Conservation (phyloP, 2,329 filamentous ascomycete species). For the Pyrenochaeta sp. region DNA sequence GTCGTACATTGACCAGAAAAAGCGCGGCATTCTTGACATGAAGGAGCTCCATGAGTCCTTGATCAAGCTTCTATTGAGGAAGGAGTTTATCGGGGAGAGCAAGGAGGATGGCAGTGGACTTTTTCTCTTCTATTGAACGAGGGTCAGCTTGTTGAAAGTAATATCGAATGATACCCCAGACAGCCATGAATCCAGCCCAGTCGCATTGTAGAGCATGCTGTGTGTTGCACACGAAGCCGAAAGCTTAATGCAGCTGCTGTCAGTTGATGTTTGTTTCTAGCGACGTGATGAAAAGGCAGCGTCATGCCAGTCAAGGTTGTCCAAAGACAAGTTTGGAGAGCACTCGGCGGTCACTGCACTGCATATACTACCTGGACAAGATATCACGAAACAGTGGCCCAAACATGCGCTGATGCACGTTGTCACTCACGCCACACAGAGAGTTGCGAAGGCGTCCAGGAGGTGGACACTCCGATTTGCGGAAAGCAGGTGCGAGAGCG, state of each 20-base stretch:
- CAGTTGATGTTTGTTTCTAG: neutral
- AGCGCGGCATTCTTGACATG: constrained; percentile 93
- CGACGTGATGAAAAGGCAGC: neutral
- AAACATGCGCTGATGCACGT: constrained; percentile 10
- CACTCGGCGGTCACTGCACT: too few relatives aligned
- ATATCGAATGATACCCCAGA: constrained; percentile 20
- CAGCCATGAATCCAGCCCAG: too few relatives aligned
- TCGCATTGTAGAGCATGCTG: neutral
- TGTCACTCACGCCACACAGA: constrained; percentile 9
- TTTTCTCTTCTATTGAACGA: constrained; percentile 43
- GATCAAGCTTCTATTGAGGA: constrained; percentile 74
- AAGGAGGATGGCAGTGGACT: constrained; percentile 36
- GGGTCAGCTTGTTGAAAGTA: neutral
- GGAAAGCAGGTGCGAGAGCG: constrained; percentile 4
- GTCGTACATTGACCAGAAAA: constrained; percentile 94
- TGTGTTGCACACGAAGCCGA: too few relatives aligned
- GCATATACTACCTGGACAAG: neutral
- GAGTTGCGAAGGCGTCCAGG: neutral
- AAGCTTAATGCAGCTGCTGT: too few relatives aligned
- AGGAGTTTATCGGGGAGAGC: constrained; percentile 66
- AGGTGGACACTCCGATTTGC: constrained; percentile 8
- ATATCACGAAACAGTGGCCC: constrained; percentile 10
- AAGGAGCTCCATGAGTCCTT: constrained; percentile 88
- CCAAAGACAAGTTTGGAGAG: too few relatives aligned
- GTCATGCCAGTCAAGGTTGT: too few relatives aligned